Percentiles rank a stretch among this genome's conserved stretches.
These are phyloP conservation scores for Alternaria sp. DNA, from an alignment of 2,329 filamentous ascomycete species.

Conservation along the genomic window DNA sequence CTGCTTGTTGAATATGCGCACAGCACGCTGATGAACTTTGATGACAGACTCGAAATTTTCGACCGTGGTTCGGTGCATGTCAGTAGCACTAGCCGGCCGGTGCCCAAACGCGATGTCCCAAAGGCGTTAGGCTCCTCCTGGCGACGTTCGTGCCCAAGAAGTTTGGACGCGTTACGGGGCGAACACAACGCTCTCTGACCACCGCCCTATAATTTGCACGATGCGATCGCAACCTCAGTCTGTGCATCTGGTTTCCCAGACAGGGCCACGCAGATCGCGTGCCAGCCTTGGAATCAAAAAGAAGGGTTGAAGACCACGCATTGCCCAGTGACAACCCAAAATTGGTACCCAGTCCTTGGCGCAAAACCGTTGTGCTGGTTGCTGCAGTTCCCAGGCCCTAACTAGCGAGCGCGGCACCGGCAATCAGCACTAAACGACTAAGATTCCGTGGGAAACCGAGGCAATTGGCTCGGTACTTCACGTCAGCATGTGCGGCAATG, in stretches of 20 bases:
- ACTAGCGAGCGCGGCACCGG: conserved; percentile 10
- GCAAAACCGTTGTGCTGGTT: conserved; percentile 1
- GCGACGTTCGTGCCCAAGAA: conserved; percentile 4
- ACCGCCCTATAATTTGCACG: background rate
- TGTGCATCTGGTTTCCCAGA: background rate
- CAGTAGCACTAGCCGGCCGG: background rate
- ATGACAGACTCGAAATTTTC: background rate
- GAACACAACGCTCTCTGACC: background rate
- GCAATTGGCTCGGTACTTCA: background rate
- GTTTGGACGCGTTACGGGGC: background rate
- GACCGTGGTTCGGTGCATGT: conserved; percentile 7
- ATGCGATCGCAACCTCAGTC: background rate
- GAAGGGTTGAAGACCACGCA: background rate
- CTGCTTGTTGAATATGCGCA: background rate
- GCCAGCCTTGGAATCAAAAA: background rate
- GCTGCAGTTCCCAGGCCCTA: conserved; percentile 2
- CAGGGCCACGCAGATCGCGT: background rate
- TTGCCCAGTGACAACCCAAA: background rate
- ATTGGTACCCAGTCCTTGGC: background rate
- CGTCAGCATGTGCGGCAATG: background rate
- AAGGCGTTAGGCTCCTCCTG: background rate
- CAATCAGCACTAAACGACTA: background rate
- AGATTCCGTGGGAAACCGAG: background rate
- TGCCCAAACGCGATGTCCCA: background rate
- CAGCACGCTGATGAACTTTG: background rate